Evolutionary conservation across 2,329 filamentous ascomycete species (phyloP).

Genomic region (Microdochium bolleyi): DNA sequence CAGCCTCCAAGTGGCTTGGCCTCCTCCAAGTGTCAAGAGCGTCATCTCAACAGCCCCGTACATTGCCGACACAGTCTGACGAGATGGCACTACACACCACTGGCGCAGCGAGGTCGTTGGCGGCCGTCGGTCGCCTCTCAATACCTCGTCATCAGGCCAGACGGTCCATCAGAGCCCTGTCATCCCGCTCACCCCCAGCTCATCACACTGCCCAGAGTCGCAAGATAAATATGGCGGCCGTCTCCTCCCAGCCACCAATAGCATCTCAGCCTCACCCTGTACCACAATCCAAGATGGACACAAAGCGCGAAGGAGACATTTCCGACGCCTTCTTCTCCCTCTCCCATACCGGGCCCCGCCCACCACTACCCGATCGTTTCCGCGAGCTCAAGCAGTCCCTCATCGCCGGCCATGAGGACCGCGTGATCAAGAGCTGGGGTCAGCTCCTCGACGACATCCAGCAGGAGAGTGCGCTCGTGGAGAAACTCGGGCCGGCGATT

Average conservation of each 20-base stretch:
- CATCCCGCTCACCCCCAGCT: no score
- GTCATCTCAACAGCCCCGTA: no score
- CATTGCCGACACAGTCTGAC: no score
- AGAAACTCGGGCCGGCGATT: constrained; percentile 32
- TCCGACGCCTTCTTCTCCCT: constrained; percentile 55
- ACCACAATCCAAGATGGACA: constrained; percentile 4
- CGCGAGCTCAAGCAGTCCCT: constrained; percentile 47
- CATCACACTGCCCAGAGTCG: background rate
- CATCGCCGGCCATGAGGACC: constrained; percentile 37
- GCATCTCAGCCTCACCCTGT: background rate
- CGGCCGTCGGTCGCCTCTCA: no score
- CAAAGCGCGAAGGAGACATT: constrained; percentile 52
- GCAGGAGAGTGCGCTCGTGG: constrained; percentile 39
- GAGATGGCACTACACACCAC: no score
- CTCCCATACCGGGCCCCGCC: constrained; percentile 30
- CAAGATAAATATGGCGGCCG: background rate
- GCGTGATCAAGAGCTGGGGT: constrained; percentile 39
- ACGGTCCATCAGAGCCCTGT: no score
- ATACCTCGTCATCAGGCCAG: no score
- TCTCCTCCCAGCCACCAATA: background rate
- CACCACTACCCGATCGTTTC: constrained; percentile 46
- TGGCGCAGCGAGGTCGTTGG: no score
- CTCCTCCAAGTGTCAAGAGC: no score
- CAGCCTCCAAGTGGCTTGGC: no score
- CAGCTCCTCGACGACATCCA: constrained; percentile 35